phyloP scores from a whole-genome alignment of 2,329 filamentous ascomycete species.

The Lasiodiplodia gonubiensis region DNA sequence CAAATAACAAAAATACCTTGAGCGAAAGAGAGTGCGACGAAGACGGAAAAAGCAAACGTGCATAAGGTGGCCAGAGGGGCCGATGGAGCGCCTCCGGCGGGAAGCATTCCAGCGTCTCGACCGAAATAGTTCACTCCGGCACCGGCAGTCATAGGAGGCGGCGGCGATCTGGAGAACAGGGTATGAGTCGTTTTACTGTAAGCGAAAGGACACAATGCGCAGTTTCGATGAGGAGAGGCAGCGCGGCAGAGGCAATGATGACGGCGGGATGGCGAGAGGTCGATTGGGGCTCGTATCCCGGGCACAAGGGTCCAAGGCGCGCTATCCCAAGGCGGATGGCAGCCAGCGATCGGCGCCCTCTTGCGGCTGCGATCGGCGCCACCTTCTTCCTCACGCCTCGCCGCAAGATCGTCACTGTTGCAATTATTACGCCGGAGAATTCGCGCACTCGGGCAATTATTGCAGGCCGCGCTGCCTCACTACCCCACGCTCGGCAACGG shows the following conservation, averaged over 20 bases:
- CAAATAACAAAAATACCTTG: too few relatives aligned
- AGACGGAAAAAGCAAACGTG: neutral
- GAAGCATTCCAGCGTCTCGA: neutral
- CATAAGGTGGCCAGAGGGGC: neutral
- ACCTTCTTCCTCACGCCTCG: conserved; percentile 1
- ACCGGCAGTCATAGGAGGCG: neutral
- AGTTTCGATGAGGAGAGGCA: neutral
- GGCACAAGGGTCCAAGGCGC: neutral
- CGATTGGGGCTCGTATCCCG: neutral
- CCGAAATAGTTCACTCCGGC: neutral
- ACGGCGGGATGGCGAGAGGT: neutral
- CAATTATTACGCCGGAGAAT: conserved; percentile 22
- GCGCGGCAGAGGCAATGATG: conserved; percentile 8
- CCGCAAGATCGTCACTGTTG: neutral
- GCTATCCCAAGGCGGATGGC: neutral
- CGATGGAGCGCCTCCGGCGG: neutral
- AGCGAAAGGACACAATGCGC: neutral
- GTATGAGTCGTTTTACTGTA: neutral
- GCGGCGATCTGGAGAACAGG: conserved; percentile 9
- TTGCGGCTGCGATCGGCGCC: neutral
- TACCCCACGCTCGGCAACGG: conserved; percentile 13
- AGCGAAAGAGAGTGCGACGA: too few relatives aligned
- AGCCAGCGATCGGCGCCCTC: neutral
- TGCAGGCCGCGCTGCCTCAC: neutral
- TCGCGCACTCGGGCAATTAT: conserved; percentile 1